Evolutionary conservation across 2,329 filamentous ascomycete genomes (phyloP).

Genomic region (Sporothrix euskadiensis): DNA sequence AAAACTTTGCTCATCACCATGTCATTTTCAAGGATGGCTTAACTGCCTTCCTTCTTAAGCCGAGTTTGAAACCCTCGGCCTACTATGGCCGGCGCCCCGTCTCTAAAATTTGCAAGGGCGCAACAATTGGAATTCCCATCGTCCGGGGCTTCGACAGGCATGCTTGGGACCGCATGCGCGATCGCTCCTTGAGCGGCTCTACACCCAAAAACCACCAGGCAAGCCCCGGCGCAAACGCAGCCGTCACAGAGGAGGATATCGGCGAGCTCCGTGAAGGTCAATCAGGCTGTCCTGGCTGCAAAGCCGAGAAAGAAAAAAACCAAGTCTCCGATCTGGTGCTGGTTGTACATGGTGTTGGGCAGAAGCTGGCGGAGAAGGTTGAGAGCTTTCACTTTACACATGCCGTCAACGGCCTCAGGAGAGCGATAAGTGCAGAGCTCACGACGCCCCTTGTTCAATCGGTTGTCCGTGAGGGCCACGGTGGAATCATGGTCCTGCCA

Average conservation of each 20-base stretch:
- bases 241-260: not conserved
- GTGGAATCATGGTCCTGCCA: conserved; percentile 90
- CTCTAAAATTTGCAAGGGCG: conserved; percentile 78
- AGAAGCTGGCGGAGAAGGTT: conserved; percentile 91
- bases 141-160: conserved; percentile 82
- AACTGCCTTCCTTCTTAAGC: conserved; percentile 82
- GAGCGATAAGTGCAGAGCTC: conserved; percentile 83
- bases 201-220: not conserved
- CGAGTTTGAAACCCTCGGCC: conserved; percentile 78
- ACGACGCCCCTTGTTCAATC: conserved; percentile 71
- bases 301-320: conserved; percentile 62
- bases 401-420: conserved; percentile 85
- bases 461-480: conserved; percentile 73
- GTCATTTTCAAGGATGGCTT: conserved; percentile 80
- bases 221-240: not conserved
- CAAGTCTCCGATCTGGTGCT: conserved; percentile 85
- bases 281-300: conserved; percentile 58
- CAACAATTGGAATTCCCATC: conserved; percentile 81
- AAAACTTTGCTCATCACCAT: conserved; percentile 70
- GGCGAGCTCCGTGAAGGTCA: conserved; percentile 26
- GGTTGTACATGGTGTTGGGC: conserved; percentile 92
- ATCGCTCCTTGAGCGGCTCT: conserved; percentile 34
- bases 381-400: conserved; percentile 98
- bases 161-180: conserved; percentile 72
- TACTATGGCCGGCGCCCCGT: conserved; percentile 82